Evolutionary conservation across 2,329 filamentous ascomycete species (phyloP), one percentile per base, ranked within the genome.

Genomic region (Zasmidium cellare): DNA sequence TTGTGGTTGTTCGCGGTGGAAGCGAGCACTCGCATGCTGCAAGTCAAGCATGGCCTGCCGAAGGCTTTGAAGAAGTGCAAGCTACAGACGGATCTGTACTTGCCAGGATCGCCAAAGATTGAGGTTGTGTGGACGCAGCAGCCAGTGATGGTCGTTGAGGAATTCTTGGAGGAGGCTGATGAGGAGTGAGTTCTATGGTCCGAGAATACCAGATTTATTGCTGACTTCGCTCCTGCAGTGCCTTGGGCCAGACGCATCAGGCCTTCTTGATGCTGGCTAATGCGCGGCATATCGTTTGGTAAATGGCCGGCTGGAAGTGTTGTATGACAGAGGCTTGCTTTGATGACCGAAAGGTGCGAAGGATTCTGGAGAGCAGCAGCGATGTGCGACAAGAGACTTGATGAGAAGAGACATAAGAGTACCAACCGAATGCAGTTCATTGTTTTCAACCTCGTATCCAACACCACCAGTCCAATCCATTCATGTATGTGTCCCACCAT

Each of bases 401-500:
- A n/a, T n/a, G n/a, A n/a, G n/a, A n/a, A n/a, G n/a, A n/a, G 25
- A 11, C 25, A 11, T 28, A 11, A 28, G 25, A 28, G 16, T 41
- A 41, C 35, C 35, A 16, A 41, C 7, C 35, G n/a, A 41, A 41
- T 9, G 7, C 7, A 41, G 16, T 41, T 41, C 35, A 18, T 41
- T n/a, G 35, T 41, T 18, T 9, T 14, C 35, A n/a, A 16, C 35
- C 7, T 41, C 16, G 11, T 6, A 9, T 31, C 6, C 18, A 14
- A 2, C 1, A 20, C 24, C 35, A 19, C 48, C 16, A 38, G 11
- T 7, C 9, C 6, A 11, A 28, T 11, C 25, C 6, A 6, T 5
- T 28, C 5, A 11, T 25, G 48, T 31, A 82, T 93, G 87, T 92
- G 62, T 81, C 89, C 91, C 86, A 85, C 86, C 88, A 88, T 92